phyloP scores from a whole-genome alignment of 106 monocot genomes.

The Apostasia shenzhenica region DNA sequence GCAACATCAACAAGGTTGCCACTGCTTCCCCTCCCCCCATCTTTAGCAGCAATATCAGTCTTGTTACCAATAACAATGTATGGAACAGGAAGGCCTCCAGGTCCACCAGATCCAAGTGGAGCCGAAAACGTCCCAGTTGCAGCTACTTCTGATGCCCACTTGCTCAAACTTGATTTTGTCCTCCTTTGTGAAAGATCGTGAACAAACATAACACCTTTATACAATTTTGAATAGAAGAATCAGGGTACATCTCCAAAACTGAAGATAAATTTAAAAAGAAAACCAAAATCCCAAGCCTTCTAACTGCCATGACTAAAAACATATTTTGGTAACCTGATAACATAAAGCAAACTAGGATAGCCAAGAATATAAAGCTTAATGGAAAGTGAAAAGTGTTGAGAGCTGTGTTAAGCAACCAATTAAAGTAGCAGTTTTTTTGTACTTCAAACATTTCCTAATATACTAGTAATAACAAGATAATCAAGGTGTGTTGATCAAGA shows the following conservation, averaged over 20 bases:
- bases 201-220: conserved; percentile 83
- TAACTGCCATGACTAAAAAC: no score
- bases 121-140: conserved; percentile 79
- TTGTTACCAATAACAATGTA: conserved; percentile 88
- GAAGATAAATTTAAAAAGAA: no score
- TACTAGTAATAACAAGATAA: no score
- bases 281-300: no score
- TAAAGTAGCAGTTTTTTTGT: no score
- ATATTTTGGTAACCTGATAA: no score
- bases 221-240: conserved; percentile 3
- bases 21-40: conserved; percentile 72
- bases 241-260: not conserved
- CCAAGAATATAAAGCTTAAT: no score
- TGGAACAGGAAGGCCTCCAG: conserved; percentile 90
- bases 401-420: no score
- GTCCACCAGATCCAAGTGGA: conserved; percentile 65
- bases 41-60: conserved; percentile 62
- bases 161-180: conserved; percentile 68
- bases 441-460: no score
- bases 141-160: conserved; percentile 81
- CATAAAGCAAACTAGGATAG: no score
- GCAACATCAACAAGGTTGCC: conserved; percentile 98
- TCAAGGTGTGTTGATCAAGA: no score
- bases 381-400: no score
- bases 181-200: conserved; percentile 91